Base-by-base conservation (phyloP, 768 basidiomycete species). In the Lentinula detonsa region DNA sequence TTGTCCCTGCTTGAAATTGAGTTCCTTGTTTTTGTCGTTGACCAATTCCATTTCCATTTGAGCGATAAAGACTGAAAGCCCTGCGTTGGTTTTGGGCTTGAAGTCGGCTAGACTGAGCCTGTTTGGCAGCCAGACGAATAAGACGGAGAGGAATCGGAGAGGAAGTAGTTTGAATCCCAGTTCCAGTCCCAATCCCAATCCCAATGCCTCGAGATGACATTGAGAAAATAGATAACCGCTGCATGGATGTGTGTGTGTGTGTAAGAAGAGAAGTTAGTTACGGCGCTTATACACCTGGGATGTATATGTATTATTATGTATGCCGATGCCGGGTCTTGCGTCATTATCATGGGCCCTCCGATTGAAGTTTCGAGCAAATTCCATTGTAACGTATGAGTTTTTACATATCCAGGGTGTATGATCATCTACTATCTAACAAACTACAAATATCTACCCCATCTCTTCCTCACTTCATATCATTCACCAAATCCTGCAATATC, bases 401-500 rank as follows among this genome's bases (percentile, higher is more conserved):
- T n/a, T n/a, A n/a, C n/a, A n/a, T n/a, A n/a, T n/a, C n/a, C n/a
- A n/a, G n/a, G n/a, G n/a, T n/a, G n/a, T 48, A 21, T 23, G 46
- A 8, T 48, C 21, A 48, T 48, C 46, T 48, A 48, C n/a, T 39
- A 39, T 39, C 5, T 39, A 39, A 8, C 21, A 21, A 48, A 13
- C 21, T 48, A 5, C 43, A 45, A 6, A 45, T 18, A 39, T 39
- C 37, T 39, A 39, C 21, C 7, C 13, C 1, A 9, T 1, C 37
- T 8, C 37, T 43, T 4, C 13, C 18, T 37, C 59, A 61, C 49
- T 64, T 65, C 61, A 45, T 34, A 35, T 75, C 81, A 60, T 83
- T 83, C 10, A 86, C 70, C 55, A 89, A 71, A 65, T 90, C 88
- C 68, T 76, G 76, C 68, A 90, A 73, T 58, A 90, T 78, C 34